Evolutionary conservation across 2,329 filamentous ascomycete species (phyloP).

Genomic region (Geosmithia putterillii): DNA sequence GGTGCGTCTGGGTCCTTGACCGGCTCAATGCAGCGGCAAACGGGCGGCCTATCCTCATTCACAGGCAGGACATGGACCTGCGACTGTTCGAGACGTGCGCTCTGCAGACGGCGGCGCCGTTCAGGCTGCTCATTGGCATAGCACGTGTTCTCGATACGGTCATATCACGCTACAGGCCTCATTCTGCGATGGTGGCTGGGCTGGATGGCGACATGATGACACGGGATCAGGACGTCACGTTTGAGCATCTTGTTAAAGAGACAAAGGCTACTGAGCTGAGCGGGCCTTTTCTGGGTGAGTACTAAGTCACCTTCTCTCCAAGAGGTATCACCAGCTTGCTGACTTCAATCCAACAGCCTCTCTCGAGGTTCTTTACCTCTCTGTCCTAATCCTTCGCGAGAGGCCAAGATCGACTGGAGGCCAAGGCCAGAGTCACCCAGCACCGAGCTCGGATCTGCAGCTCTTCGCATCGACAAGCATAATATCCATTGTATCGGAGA

Average conservation of each 20-base stretch:
- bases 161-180: constrained; percentile 9
- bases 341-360: constrained; percentile 4
- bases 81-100: constrained; percentile 5
- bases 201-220: not conserved
- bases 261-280: constrained; percentile 2
- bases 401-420: constrained; percentile 2
- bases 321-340: not conserved
- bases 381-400: constrained; percentile 8
- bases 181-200: too few species aligned
- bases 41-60: constrained; percentile 9
- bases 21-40: constrained; percentile 10
- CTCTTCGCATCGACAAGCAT: constrained; percentile 8
- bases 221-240: constrained; percentile 1
- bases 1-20: constrained; percentile 10
- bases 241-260: constrained; percentile 6
- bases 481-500: constrained; percentile 6
- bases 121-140: constrained; percentile 9
- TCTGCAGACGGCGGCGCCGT: constrained; percentile 7
- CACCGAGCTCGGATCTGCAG: constrained; percentile 6
- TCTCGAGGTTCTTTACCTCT: constrained; percentile 9
- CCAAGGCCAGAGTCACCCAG: not conserved
- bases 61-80: constrained; percentile 8
- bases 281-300: constrained; percentile 6
- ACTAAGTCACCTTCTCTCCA: not conserved
- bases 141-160: constrained; percentile 6